Evolutionary conservation across 257 asterid species (phyloP).

Genomic region (Jacaranda mimosifolia): DNA sequence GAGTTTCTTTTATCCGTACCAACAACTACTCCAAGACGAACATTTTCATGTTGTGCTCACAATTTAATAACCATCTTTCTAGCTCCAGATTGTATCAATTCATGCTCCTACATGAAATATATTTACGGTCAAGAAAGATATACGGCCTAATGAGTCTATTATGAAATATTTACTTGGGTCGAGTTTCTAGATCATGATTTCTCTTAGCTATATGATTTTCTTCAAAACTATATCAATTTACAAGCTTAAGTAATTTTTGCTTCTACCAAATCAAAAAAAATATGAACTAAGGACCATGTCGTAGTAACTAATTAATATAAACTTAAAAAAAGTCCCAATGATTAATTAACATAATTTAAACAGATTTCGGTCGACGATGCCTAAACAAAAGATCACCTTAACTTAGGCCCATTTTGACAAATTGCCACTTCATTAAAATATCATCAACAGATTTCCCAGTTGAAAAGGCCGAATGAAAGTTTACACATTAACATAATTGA

Average conservation of each 20-base stretch:
- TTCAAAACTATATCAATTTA: too few species aligned
- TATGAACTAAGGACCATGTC: not conserved
- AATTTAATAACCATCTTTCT: too few species aligned
- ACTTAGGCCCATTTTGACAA: not conserved
- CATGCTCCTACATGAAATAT: too few species aligned
- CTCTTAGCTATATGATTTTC: too few species aligned
- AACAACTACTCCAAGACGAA: too few species aligned
- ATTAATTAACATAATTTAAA: not conserved
- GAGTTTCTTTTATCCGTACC: too few species aligned
- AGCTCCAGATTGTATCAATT: too few species aligned
- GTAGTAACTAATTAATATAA: not conserved
- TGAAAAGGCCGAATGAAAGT: not conserved
- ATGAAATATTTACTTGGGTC: too few species aligned
- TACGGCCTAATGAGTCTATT: too few species aligned
- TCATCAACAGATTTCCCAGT: not conserved
- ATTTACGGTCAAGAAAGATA: too few species aligned
- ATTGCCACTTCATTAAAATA: not conserved
- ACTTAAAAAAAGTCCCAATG: not conserved
- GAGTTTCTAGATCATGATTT: too few species aligned
- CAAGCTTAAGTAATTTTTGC: not conserved
- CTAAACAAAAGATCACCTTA: not conserved
- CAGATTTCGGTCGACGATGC: not conserved
- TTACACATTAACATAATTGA: not conserved
- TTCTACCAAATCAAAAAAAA: constrained; percentile 14
- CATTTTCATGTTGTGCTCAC: too few species aligned